Base-by-base conservation (phyloP, 2,329 filamentous ascomycete species). In the Pseudogymnoascus sp. region DNA sequence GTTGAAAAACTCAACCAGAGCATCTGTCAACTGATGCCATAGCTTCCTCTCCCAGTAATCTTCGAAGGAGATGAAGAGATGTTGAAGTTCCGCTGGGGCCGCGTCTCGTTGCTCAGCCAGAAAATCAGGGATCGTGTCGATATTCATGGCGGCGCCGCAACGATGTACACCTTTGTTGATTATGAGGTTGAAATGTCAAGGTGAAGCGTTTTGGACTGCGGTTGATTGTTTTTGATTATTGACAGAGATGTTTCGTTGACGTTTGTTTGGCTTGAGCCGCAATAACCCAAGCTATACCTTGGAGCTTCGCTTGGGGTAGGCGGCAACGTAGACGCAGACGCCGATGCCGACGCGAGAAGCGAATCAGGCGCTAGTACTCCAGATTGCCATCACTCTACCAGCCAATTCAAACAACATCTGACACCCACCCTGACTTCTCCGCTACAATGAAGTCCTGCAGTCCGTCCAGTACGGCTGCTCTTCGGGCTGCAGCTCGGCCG, bases 1-100 rank as follows among this genome's bases (percentile, higher is more conserved):
- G 72, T 88, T 87, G 80, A 97, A 99, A 83, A 93, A 97, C 69
- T 90, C 84, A 70, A 96, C 82, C 63, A 99, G 84, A 62, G 88
- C 82, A 73, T 96, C 89, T 37, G 95, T 99, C 69, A 99, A 88
- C 79, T 99, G 93, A 80, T 99, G 95, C 95, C 95, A 99, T 78
- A 99, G 84, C 80, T 97, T 97, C 72, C 93, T 88, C 82, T 99
- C 95, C 95, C 95, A 99, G 74, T 87, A 90, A 75, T 96, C 92
- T 81, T 99, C 95, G 69, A 99, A 96, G 72, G 88, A 86, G 71
- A 99, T 84, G 76, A 97, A 90, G 72, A 90, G 86, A 72, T 88
- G 84, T 78, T 97, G 93, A 62, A 96, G 85, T 75, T 96, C 90
- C 70, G 92, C 90, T 61, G 92, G 90, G 72, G 92, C 90, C 75